A percentile compares a stretch with the other conserved stretches of the same genome.
These are phyloP conservation scores for Eucalyptus virginea DNA, from an alignment of 345 rosid genomes.

Conservation along the genomic window DNA sequence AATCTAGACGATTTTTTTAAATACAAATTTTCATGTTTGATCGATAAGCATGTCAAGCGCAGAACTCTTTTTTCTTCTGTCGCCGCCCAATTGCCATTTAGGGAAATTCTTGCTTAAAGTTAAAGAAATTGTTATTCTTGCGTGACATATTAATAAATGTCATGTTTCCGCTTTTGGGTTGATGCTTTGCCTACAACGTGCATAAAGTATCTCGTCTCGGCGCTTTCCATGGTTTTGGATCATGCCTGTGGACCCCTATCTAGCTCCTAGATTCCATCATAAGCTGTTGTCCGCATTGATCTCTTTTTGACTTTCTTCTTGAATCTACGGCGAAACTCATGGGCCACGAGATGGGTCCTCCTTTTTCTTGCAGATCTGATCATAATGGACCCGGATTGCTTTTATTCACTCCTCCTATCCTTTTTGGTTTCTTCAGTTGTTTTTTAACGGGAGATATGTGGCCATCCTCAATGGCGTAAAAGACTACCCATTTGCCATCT, in stretches of 20 bases:
- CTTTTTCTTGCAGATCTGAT: background rate
- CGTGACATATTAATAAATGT: background rate
- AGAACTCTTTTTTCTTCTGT: background rate
- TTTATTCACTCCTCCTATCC: background rate
- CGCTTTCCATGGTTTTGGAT: background rate
- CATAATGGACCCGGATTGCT: background rate
- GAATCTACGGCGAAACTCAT: background rate
- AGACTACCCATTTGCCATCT: background rate
- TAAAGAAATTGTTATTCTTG: background rate
- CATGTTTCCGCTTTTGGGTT: background rate
- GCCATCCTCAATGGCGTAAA: background rate
- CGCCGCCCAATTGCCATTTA: background rate
- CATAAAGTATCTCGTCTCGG: background rate
- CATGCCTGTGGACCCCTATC: background rate
- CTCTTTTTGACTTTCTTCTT: background rate
- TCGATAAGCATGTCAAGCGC: background rate
- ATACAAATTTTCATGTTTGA: background rate
- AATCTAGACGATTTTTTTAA: background rate
- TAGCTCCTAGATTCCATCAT: background rate
- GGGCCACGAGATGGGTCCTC: background rate
- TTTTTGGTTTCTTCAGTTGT: background rate
- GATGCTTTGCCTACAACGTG: background rate
- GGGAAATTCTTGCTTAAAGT: background rate
- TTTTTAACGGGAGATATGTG: background rate
- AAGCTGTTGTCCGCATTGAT: background rate